Evolutionary conservation across 768 basidiomycete genomes (phyloP).

Genomic region (Strobilomyces confusus): DNA sequence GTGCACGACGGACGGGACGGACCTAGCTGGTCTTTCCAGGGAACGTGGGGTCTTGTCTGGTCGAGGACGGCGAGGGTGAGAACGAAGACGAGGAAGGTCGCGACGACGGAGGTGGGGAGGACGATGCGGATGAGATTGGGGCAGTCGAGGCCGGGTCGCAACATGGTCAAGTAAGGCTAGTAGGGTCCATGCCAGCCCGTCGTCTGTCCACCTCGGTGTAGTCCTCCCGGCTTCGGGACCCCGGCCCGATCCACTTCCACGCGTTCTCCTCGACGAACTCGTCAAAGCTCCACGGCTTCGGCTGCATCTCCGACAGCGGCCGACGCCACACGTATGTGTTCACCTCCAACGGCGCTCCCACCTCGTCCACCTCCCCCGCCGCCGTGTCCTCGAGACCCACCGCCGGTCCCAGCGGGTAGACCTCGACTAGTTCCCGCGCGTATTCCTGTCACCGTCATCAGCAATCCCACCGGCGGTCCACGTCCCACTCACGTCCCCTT

Average conservation of each 20-base stretch:
- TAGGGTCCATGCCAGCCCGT: too few species aligned
- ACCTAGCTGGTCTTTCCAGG: conserved; percentile 18
- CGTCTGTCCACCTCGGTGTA: conserved; percentile 53
- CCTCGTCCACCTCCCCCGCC: conserved; percentile 33
- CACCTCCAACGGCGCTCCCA: conserved; percentile 39
- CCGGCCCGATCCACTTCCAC: conserved; percentile 68
- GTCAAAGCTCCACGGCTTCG: conserved; percentile 76
- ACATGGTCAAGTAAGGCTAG: too few species aligned
- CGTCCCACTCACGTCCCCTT: conserved; percentile 58
- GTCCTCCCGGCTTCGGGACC: conserved; percentile 33
- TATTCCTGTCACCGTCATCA: conserved; percentile 59
- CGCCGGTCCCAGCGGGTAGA: conserved; percentile 51
- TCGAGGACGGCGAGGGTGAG: conserved; percentile 34
- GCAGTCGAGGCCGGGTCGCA: not conserved
- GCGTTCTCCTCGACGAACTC: conserved; percentile 74
- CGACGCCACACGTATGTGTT: conserved; percentile 73
- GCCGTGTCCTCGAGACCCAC: conserved; percentile 25
- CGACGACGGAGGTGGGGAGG: conserved; percentile 35
- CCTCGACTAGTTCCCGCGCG: conserved; percentile 45
- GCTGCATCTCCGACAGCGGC: conserved; percentile 41
- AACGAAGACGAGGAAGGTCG: conserved; percentile 42
- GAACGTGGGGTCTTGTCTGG: not conserved
- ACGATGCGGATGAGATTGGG: conserved; percentile 1
- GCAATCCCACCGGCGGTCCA: not conserved
- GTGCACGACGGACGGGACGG: not conserved